A percentile compares a stretch with the other conserved stretches of the same genome.
phyloP scores from a whole-genome alignment of 208 protist genomes.

The Trypanosoma melophagium region DNA sequence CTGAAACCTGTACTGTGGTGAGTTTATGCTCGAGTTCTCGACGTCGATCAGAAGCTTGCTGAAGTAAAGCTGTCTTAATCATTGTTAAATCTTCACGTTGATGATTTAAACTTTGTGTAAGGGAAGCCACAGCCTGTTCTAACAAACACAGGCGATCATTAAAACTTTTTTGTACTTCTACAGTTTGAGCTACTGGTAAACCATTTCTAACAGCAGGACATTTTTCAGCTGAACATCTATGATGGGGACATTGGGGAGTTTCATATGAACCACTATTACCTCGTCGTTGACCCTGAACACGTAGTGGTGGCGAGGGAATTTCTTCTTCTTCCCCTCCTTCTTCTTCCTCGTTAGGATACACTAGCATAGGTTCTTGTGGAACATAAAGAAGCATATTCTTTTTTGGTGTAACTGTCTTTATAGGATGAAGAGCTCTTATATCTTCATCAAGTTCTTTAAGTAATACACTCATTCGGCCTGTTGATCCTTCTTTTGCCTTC shows the following conservation, averaged over 20 bases:
- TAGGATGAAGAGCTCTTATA: slow-evolving; percentile 71
- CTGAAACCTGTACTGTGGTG: background rate
- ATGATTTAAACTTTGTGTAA: slow-evolving; percentile 74
- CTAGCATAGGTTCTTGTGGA: slow-evolving; percentile 31
- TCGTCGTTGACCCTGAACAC: background rate
- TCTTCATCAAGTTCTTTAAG: slow-evolving; percentile 83
- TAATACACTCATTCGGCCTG: slow-evolving; percentile 63
- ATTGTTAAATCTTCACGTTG: slow-evolving; percentile 85
- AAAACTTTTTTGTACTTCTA: slow-evolving; percentile 26
- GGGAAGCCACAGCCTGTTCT: slow-evolving; percentile 71
- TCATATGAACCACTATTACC: slow-evolving; percentile 2
- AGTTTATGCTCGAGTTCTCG: slow-evolving; percentile 50
- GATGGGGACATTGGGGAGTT: background rate
- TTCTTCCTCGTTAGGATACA: slow-evolving; percentile 20
- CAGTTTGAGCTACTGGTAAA: background rate
- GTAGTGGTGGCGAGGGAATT: background rate
- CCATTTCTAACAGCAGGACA: background rate
- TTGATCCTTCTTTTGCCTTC: slow-evolving; percentile 1
- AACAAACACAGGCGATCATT: slow-evolving; percentile 56
- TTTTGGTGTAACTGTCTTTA: slow-evolving; percentile 61
- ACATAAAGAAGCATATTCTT: slow-evolving; percentile 78
- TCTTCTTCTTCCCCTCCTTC: slow-evolving; percentile 21
- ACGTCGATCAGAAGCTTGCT: slow-evolving; percentile 64
- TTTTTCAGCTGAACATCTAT: too few relatives aligned
- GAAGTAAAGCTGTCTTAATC: slow-evolving; percentile 84